phyloP scores from a whole-genome alignment of 441 rosid species.

The Raphanus hybrid region DNA sequence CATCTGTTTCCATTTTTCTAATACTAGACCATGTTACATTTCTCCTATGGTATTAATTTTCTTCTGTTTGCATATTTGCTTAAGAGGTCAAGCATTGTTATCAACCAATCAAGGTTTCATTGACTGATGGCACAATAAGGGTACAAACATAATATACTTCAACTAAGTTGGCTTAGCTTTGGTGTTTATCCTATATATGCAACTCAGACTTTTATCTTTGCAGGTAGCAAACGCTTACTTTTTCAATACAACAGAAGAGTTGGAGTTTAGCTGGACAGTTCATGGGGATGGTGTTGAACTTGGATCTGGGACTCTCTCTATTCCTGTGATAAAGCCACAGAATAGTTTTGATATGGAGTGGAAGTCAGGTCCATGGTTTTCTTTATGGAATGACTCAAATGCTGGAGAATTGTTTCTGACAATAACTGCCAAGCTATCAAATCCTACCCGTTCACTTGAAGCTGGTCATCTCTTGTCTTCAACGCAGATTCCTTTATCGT shows the following conservation, averaged over 20 bases:
- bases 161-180: slow-evolving; percentile 36
- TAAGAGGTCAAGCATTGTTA: slow-evolving; percentile 92
- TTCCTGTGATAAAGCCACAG: slow-evolving; percentile 74
- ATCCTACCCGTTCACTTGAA: slow-evolving; percentile 77
- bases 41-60: slow-evolving; percentile 18
- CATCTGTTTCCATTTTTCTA: neutral
- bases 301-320: slow-evolving; percentile 75
- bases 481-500: slow-evolving; percentile 76
- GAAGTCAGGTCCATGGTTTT: slow-evolving; percentile 87
- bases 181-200: slow-evolving; percentile 27
- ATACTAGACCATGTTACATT: slow-evolving; percentile 4
- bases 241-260: slow-evolving; percentile 67
- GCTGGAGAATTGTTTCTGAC: slow-evolving; percentile 77
- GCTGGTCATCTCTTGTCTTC: slow-evolving; percentile 85
- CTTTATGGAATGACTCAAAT: slow-evolving; percentile 65
- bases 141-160: slow-evolving; percentile 45
- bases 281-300: slow-evolving; percentile 77
- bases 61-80: slow-evolving; percentile 35
- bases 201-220: slow-evolving; percentile 40
- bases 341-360: slow-evolving; percentile 63
- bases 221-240: slow-evolving; percentile 80
- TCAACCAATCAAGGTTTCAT: slow-evolving; percentile 82
- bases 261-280: slow-evolving; percentile 75
- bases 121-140: slow-evolving; percentile 57
- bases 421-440: slow-evolving; percentile 58